Base-by-base conservation (phyloP, 106 monocot genomes). In the Phalaenopsis aphrodite region DNA sequence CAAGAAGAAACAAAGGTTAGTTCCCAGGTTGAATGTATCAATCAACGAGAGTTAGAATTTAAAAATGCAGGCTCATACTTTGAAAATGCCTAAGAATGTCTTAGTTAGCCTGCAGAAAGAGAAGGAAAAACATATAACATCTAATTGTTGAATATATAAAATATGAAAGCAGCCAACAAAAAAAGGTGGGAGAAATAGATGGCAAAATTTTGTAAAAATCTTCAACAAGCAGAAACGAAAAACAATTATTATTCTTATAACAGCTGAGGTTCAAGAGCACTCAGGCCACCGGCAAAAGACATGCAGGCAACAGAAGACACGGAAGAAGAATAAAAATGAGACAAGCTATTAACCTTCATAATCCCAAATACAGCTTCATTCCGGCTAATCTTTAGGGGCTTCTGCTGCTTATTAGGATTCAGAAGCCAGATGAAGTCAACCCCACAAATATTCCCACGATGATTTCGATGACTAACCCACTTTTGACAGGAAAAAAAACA, bases 391-490 rank as follows among this genome's bases (percentile, higher is more conserved):
- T 79, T 93, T 45, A 99, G 84, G 48, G 93, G 83, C 65, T 91
- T 99, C 76, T 85, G 83, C 42, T 79, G 46, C 77, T 82, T 86
- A 74, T 87, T 86, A 24, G 99, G 99, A 86, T 99, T 99, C 36
- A 89, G 89, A 85, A 99, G 87, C 99, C 99, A 99, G 83, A 99
- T 99, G 66, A 99, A 99, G 81, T 99, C 99, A 78, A 99, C 99
- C n/a, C 93, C 99, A 81, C 99, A 99, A 41, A 99, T 92, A 79
- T 99, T 99, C 11, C 99, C 99, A 45, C 94, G 89, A 76, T 99
- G 99, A 79, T 99, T 99, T 11, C 94, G 90, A 81, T 99, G 99
- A 81, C 99, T 99, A 56, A 99, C 93, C 99, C 99, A 99, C 99
- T 99, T 79, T 74, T 41, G 83, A 17, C 5, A 46, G 5, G 6